These are phyloP conservation scores for Yamadazyma blattariae DNA, from an alignment of 1,139 yeast genomes.

Conservation along the genomic window DNA sequence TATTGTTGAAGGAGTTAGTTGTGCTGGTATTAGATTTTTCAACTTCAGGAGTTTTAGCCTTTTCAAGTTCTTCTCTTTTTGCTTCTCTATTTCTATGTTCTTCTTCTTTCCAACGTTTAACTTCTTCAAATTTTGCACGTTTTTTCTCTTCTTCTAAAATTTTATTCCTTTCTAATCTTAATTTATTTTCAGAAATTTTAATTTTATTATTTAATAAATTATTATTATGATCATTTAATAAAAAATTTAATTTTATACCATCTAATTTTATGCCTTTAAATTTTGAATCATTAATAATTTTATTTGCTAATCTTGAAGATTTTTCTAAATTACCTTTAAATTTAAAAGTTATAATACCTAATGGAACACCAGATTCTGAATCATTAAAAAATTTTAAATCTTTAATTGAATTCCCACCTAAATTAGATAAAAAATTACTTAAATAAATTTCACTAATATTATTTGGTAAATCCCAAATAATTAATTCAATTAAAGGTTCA, in stretches of 20 bases:
- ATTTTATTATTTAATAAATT: conserved; percentile 30
- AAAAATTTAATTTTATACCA: conserved; percentile 36
- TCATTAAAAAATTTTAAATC: conserved; percentile 64
- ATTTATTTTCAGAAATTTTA: conserved; percentile 25
- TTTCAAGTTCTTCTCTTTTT: conserved; percentile 22
- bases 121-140: conserved; percentile 22
- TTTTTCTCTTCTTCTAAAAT: conserved; percentile 31
- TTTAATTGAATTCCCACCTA: conserved; percentile 62
- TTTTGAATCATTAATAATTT: conserved; percentile 27
- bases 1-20: no score
- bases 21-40: conserved; percentile 3
- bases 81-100: conserved; percentile 30
- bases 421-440: conserved; percentile 54
- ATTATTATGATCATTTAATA: conserved; percentile 35
- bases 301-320: conserved; percentile 46
- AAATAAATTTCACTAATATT: conserved; percentile 45
- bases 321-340: conserved; percentile 59
- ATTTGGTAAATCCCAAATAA: conserved; percentile 62
- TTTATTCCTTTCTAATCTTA: conserved; percentile 21
- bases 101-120: conserved; percentile 18
- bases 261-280: conserved; percentile 34
- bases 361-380: conserved; percentile 74
- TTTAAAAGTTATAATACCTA: conserved; percentile 67
- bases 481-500: conserved; percentile 67
- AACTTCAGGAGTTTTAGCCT: conserved; percentile 15